phyloP scores from a whole-genome alignment of 768 basidiomycete species.

The Atractiella rhizophila region DNA sequence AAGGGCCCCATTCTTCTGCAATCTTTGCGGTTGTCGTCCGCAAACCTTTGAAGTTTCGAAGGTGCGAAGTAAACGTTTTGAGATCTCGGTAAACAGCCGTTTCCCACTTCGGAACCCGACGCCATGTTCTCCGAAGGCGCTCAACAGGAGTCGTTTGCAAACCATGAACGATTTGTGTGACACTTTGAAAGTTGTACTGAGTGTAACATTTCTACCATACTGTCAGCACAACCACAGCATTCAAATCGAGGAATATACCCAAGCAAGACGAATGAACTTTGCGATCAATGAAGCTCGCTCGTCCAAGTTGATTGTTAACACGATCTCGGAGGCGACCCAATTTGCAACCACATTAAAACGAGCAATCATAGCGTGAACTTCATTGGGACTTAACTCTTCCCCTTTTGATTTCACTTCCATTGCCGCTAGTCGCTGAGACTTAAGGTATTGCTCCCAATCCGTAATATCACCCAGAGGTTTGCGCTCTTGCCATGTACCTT shows the following conservation, averaged over 20 bases:
- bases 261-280: conserved; percentile 68
- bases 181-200: conserved; percentile 47
- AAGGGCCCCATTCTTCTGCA: conserved; percentile 9
- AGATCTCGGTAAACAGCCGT: conserved; percentile 46
- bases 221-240: background rate
- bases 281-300: conserved; percentile 40
- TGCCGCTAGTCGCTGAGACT: conserved; percentile 45
- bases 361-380: conserved; percentile 31
- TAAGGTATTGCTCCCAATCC: conserved; percentile 62
- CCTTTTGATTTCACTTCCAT: conserved; percentile 5
- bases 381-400: background rate
- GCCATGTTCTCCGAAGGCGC: conserved; percentile 41
- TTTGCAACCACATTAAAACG: conserved; percentile 64
- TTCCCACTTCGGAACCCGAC: conserved; percentile 42
- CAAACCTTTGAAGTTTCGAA: conserved; percentile 39
- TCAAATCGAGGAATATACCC: conserved; percentile 28
- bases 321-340: conserved; percentile 56
- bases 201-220: conserved; percentile 45
- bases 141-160: conserved; percentile 44
- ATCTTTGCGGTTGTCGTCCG: conserved; percentile 9
- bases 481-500: conserved; percentile 4
- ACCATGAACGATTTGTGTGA: conserved; percentile 55
- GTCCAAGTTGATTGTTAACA: conserved; percentile 34
- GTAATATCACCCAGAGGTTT: conserved; percentile 30
- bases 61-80: conserved; percentile 36